These are phyloP conservation scores for Clarireedia monteithiana DNA, from an alignment of 2,329 filamentous ascomycete species.

Conservation along the genomic window DNA sequence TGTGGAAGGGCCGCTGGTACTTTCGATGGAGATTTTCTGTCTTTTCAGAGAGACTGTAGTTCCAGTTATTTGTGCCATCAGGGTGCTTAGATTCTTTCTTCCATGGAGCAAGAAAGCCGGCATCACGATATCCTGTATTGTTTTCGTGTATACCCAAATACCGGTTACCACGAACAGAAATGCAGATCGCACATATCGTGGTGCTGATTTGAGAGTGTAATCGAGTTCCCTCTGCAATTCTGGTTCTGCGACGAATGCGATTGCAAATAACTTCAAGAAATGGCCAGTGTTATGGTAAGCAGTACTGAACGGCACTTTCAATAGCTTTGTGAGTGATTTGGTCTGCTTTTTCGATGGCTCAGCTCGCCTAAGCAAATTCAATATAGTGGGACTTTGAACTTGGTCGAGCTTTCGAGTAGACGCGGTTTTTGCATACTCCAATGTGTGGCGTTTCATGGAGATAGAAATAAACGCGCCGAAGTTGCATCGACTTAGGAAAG, in stretches of 20 bases:
- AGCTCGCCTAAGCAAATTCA: background rate
- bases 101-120: conserved; percentile 25
- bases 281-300: conserved; percentile 27
- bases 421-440: conserved; percentile 11
- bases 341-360: background rate
- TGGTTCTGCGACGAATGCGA: conserved; percentile 36
- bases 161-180: conserved; percentile 32
- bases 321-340: conserved; percentile 1
- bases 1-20: conserved; percentile 40
- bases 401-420: conserved; percentile 3
- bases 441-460: conserved; percentile 16
- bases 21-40: conserved; percentile 38
- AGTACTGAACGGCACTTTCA: conserved; percentile 17
- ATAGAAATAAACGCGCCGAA: conserved; percentile 21
- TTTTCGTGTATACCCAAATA: conserved; percentile 11
- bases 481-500: conserved; percentile 19
- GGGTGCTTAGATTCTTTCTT: conserved; percentile 17
- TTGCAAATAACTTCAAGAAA: conserved; percentile 36
- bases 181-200: conserved; percentile 12
- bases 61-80: conserved; percentile 5
- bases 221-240: conserved; percentile 38
- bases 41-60: conserved; percentile 5
- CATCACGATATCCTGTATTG: conserved; percentile 10
- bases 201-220: conserved; percentile 19
- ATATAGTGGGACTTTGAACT: background rate